A percentile compares a stretch with the other conserved stretches of the same genome.
These are phyloP conservation scores for Dactylis glomerata DNA, from an alignment of 176 grass and related monocot genomes.

Conservation along the genomic window DNA sequence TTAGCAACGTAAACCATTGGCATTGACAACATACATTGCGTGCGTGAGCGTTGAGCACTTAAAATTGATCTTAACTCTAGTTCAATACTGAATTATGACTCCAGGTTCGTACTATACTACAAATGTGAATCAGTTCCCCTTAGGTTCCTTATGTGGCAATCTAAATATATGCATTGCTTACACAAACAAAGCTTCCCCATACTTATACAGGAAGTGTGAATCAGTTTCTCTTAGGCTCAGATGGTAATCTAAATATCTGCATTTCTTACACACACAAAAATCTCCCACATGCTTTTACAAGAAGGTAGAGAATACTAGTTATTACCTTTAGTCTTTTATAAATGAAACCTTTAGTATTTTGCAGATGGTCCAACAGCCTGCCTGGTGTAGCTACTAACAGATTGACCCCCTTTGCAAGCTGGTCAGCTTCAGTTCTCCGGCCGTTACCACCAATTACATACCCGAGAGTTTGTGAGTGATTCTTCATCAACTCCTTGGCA, in stretches of 20 bases:
- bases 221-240: neutral
- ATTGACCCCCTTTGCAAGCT: conserved; percentile 85
- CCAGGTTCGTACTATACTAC: neutral
- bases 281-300: neutral
- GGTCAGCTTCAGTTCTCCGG: conserved; percentile 76
- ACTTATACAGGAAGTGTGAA: neutral
- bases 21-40: neutral
- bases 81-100: neutral
- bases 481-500: conserved; percentile 87
- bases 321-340: conserved; percentile 80
- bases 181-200: neutral
- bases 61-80: neutral
- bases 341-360: conserved; percentile 85
- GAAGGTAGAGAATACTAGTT: neutral
- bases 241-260: neutral
- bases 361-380: conserved; percentile 95
- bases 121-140: neutral
- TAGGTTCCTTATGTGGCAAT: neutral
- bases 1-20: neutral
- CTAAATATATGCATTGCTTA: too few relatives aligned
- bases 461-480: conserved; percentile 88
- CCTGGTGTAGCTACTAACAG: conserved; percentile 93
- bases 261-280: neutral
- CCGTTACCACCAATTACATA: conserved; percentile 84
- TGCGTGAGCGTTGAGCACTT: neutral